Evolutionary conservation across 1,284 basidiomycete species (phyloP).

Genomic region (Microbotryum saponariae): DNA sequence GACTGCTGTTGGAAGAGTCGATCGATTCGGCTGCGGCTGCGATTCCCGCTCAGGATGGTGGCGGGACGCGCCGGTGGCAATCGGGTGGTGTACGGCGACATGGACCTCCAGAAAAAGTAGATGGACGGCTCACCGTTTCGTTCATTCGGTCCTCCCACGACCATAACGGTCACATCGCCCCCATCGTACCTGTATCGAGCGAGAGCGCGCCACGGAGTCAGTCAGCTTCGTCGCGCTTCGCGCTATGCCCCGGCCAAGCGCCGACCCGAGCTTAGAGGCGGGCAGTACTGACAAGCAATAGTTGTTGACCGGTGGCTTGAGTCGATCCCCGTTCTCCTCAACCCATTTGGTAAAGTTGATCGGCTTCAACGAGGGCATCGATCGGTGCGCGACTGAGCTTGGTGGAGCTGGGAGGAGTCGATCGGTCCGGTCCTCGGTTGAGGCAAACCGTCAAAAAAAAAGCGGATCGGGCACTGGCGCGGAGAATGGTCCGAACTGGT

Average conservation of each 20-base stretch:
- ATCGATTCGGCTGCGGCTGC: not conserved
- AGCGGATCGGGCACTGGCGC: too few species aligned
- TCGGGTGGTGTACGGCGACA: not conserved
- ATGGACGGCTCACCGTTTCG: conserved; percentile 48
- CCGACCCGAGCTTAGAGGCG: not conserved
- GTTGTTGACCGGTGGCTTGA: conserved; percentile 72
- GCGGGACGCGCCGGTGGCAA: not conserved
- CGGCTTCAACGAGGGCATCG: conserved; percentile 41
- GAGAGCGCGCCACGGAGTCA: not conserved
- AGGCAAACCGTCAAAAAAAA: too few species aligned
- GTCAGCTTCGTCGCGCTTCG: conserved; percentile 47
- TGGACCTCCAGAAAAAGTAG: not conserved
- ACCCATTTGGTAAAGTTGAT: conserved; percentile 84
- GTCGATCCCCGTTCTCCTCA: conserved; percentile 61
- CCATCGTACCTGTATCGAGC: conserved; percentile 68
- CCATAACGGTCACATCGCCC: conserved; percentile 81
- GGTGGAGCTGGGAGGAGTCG: too few species aligned
- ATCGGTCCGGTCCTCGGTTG: too few species aligned
- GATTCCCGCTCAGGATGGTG: not conserved
- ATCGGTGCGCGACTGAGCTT: too few species aligned
- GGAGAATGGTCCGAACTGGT: too few species aligned
- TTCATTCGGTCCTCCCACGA: conserved; percentile 84
- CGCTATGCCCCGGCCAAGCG: too few species aligned
- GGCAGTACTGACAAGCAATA: conserved; percentile 18
- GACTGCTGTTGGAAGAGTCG: too few species aligned